Evolutionary conservation across 768 basidiomycete species (phyloP), one percentile per base, ranked within the genome.

Genomic region (Podaxis sp.): DNA sequence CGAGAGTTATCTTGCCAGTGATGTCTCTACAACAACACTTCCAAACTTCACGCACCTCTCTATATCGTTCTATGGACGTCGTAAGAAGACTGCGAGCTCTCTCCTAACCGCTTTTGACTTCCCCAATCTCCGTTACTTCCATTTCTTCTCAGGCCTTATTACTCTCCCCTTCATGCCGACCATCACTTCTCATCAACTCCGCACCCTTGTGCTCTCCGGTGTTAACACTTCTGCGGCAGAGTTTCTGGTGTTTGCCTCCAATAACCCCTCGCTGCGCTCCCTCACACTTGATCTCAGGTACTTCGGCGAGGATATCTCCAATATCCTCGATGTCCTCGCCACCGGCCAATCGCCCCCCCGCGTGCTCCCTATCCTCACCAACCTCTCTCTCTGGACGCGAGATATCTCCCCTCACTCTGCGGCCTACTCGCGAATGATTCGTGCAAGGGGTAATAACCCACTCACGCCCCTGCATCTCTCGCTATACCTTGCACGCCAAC

Each of bases 81-180:
- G 19, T 11, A 24, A 47, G n/a, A 61, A 61, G 52, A 55, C 60
- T 12, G 52, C 52, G 12, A 46, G 29, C 22, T 50, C 60, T 15
- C 60, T 61, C 43, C 54, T 61, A 24, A 47, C 53, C 54, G 17
- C 33, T 11, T 55, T 61, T 40, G 33, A 61, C 53, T 43, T 61
- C 5, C 60, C 60, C 38, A 27, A 55, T 50, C 60, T 61, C 60
- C 60, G 60, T 9, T 54, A 61, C 40, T 55, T 61, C 54, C 53
- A 61, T 37, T 61, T 55, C 53, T 61, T 61, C 53, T 61, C 60
- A 2, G 60, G 60, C 53, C 55, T 61, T 38, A 25, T 61, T 27
- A 61, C 60, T 4, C 43, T 61, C 8, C 60, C 60, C 19, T 55
- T 55, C 43, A 46, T 61, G 43, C 60, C 60, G 22, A 33, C 33